Percentiles rank a stretch among this genome's conserved stretches.
phyloP scores from a whole-genome alignment of 2,329 filamentous ascomycete genomes.

The Coniella lustricola region DNA sequence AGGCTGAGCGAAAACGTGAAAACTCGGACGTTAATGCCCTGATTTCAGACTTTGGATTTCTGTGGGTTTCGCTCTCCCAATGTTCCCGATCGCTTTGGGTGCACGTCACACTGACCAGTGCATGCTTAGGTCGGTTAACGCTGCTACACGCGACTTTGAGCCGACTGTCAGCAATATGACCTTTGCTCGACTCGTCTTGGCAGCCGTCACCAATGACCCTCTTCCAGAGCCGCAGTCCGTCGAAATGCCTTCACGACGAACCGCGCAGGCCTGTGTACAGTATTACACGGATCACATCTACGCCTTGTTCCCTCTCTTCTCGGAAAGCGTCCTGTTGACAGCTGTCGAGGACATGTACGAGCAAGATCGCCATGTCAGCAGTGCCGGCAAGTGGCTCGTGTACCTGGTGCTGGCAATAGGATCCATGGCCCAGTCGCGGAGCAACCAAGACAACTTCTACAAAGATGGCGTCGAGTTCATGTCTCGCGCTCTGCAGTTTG shows the following conservation, averaged over 20 bases:
- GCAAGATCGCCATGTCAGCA: constrained; percentile 54
- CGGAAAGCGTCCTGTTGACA: constrained; percentile 69
- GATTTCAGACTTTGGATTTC: constrained; percentile 86
- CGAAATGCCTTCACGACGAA: constrained; percentile 63
- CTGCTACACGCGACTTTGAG: constrained; percentile 89
- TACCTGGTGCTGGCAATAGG: constrained; percentile 86
- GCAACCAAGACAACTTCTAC: constrained; percentile 58
- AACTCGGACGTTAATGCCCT: constrained; percentile 84
- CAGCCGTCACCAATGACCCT: constrained; percentile 69
- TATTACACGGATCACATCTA: constrained; percentile 82
- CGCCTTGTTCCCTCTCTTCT: constrained; percentile 73
- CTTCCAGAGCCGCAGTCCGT: constrained; percentile 56
- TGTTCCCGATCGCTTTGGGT: not conserved
- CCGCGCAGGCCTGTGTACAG: constrained; percentile 63
- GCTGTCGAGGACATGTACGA: constrained; percentile 79
- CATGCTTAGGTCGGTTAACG: constrained; percentile 70
- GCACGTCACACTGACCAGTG: constrained; percentile 10
- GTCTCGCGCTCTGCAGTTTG: constrained; percentile 62
- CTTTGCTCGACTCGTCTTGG: constrained; percentile 80
- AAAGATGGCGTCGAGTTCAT: constrained; percentile 48
- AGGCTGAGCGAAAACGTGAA: constrained; percentile 60
- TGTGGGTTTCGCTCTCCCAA: constrained; percentile 46
- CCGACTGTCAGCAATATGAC: constrained; percentile 84
- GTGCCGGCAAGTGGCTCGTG: constrained; percentile 76
- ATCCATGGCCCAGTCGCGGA: constrained; percentile 65